Base-by-base conservation (phyloP, 768 basidiomycete species). In the Kwoniella newhampshirensis region DNA sequence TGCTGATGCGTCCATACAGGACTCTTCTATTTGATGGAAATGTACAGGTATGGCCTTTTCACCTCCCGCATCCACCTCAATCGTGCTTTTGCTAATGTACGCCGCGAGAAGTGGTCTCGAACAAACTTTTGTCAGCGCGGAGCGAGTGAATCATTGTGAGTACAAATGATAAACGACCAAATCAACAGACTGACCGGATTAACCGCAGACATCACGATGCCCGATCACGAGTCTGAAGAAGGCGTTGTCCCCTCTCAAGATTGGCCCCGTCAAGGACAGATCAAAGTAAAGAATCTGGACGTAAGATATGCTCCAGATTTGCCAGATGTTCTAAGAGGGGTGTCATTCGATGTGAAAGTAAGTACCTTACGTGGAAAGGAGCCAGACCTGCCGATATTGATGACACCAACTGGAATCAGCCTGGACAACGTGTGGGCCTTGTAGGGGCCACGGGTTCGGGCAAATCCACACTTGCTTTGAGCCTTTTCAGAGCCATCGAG, bases 91-190 rank as follows among this genome's bases (percentile, higher is more conserved):
- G 40, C 11, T 42, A 11, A 42, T 13, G n/a, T 5, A 15, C 32
- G 21, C 20, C 4, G 21, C 23, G 32, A 32, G 6, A 6, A 64
- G 65, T 6, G 53, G 64, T 9, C 51, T 75, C 5, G 75, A 77
- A 23, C 63, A 67, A 32, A 68, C 70, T 1, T 74, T 77, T 62
- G 74, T 77, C 20, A 64, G 66, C 13, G 76, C 71, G 1, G 75
- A 77, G 44, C 54, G 76, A 20, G 56, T 77, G 48, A 64, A 68
- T 28, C 64, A 71, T 20, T 75, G 73, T 74, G 23, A 62, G 66
- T n/a, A n/a, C n/a, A n/a, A n/a, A n/a, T n/a, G n/a, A n/a, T n/a
- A n/a, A n/a, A n/a, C n/a, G n/a, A n/a, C n/a, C n/a, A n/a, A 25
- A 17, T n/a, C 18, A 51, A 30, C 26, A 21, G 4, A 41, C 18